Percentiles rank a stretch among this genome's conserved stretches.
phyloP scores from a whole-genome alignment of 371 early-diverging fungal species.

The Massospora cicadina region DNA sequence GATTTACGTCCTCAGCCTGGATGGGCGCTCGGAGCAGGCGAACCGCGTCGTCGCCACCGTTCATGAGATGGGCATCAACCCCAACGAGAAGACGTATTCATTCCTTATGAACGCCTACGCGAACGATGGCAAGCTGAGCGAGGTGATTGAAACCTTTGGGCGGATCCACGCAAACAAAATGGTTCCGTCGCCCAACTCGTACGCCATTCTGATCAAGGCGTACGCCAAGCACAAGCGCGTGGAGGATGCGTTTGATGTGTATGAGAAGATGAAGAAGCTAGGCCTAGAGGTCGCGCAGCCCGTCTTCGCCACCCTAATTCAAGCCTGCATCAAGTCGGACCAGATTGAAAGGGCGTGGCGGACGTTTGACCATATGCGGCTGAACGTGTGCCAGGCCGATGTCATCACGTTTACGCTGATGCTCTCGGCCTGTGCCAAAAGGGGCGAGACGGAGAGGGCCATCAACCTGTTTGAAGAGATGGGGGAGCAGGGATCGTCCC shows the following conservation, averaged over 20 bases:
- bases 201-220: slow-evolving; percentile 51
- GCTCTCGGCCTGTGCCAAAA: slow-evolving; percentile 76
- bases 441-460: slow-evolving; percentile 57
- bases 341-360: slow-evolving; percentile 68
- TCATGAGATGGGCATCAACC: slow-evolving; percentile 23
- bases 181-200: slow-evolving; percentile 40
- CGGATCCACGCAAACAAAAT: slow-evolving; percentile 22
- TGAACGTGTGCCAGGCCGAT: slow-evolving; percentile 56
- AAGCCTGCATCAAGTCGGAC: slow-evolving; percentile 52
- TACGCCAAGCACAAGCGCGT: slow-evolving; percentile 33
- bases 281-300: slow-evolving; percentile 26
- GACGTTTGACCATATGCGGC: slow-evolving; percentile 75
- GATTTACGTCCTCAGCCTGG: background rate
- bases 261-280: slow-evolving; percentile 43
- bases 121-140: slow-evolving; percentile 36
- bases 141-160: slow-evolving; percentile 34
- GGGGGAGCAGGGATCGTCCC: slow-evolving; percentile 36
- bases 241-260: slow-evolving; percentile 51
- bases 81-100: slow-evolving; percentile 44
- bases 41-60: background rate
- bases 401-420: slow-evolving; percentile 63
- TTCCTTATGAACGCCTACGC: slow-evolving; percentile 68
- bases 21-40: background rate
- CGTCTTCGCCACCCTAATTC: slow-evolving; percentile 29
- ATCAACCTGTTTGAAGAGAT: slow-evolving; percentile 71